These are phyloP conservation scores for Metschnikowia kunwiensis DNA, from an alignment of 805 yeast species.

Conservation along the genomic window DNA sequence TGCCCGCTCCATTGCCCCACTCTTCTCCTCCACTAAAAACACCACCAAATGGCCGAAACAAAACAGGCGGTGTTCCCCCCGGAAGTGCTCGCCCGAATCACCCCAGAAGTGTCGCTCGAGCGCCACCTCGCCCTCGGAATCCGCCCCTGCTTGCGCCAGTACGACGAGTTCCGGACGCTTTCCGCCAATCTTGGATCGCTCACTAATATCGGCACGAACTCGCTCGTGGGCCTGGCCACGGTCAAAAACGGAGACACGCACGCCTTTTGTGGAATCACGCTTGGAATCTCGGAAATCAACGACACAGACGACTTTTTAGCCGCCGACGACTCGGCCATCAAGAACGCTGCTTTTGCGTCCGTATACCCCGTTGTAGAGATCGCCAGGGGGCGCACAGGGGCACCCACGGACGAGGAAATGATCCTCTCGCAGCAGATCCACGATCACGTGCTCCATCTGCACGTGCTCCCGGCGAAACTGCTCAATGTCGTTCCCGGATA, in stretches of 20 bases:
- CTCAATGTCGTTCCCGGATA: conserved; percentile 18
- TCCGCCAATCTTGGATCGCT: conserved; percentile 32
- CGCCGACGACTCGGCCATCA: conserved; percentile 19
- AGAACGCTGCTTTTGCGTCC: conserved; percentile 23
- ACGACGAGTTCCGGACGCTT: conserved; percentile 68
- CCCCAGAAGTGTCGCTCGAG: conserved; percentile 80
- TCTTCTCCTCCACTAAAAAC: neutral
- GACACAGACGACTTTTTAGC: conserved; percentile 25
- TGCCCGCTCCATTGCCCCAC: neutral
- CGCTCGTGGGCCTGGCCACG: conserved; percentile 63
- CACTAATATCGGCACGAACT: conserved; percentile 35
- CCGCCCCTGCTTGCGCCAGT: conserved; percentile 70
- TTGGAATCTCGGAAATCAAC: conserved; percentile 60
- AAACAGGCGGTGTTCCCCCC: conserved; percentile 63
- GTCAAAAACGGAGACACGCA: conserved; percentile 69
- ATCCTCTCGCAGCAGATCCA: conserved; percentile 62
- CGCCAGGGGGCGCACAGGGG: conserved; percentile 70
- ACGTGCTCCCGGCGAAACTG: conserved; percentile 39
- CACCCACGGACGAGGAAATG: conserved; percentile 86
- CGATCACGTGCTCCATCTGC: conserved; percentile 57
- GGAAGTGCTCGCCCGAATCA: conserved; percentile 74
- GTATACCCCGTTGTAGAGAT: conserved; percentile 76
- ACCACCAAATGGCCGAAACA: conserved; percentile 7
- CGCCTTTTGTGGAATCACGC: conserved; percentile 67
- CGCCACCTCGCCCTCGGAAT: conserved; percentile 72